Evolutionary conservation across 2,329 filamentous ascomycete genomes (phyloP).

Genomic region (Penicillium frequentans): DNA sequence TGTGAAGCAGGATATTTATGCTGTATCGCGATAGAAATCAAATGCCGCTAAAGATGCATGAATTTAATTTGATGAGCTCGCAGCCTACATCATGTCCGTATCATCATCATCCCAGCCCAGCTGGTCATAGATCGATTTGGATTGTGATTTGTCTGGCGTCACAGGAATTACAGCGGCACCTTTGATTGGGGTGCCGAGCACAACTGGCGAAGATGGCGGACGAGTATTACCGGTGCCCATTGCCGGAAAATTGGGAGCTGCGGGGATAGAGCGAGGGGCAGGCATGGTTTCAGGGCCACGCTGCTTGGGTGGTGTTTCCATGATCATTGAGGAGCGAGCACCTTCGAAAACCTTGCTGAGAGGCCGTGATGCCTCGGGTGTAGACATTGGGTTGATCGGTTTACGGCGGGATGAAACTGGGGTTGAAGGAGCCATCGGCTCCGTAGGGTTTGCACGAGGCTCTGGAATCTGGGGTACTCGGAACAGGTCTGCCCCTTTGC

Average conservation of each 20-base stretch:
- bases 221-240: constrained; percentile 3
- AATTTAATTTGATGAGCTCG: background rate
- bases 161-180: constrained; percentile 25
- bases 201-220: constrained; percentile 14
- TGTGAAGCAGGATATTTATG: background rate
- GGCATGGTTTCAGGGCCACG: constrained; percentile 2
- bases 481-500: constrained; percentile 25
- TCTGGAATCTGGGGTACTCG: constrained; percentile 27
- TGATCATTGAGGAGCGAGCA: constrained; percentile 21
- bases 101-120: constrained; percentile 47
- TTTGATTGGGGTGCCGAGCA: constrained; percentile 37
- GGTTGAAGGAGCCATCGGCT: constrained; percentile 27
- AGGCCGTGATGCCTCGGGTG: constrained; percentile 5
- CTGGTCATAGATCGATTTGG: constrained; percentile 44
- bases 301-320: constrained; percentile 32
- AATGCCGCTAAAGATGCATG: background rate
- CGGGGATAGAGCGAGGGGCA: constrained; percentile 8
- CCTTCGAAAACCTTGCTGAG: constrained; percentile 6
- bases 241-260: background rate
- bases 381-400: constrained; percentile 4
- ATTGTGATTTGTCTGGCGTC: constrained; percentile 34
- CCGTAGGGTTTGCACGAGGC: constrained; percentile 12
- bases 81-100: constrained; percentile 18
- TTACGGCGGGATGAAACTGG: constrained; percentile 28
- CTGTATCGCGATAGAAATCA: background rate